Base-by-base conservation (phyloP, 495 filamentous ascomycete species). In the Filosporella fistucella region DNA sequence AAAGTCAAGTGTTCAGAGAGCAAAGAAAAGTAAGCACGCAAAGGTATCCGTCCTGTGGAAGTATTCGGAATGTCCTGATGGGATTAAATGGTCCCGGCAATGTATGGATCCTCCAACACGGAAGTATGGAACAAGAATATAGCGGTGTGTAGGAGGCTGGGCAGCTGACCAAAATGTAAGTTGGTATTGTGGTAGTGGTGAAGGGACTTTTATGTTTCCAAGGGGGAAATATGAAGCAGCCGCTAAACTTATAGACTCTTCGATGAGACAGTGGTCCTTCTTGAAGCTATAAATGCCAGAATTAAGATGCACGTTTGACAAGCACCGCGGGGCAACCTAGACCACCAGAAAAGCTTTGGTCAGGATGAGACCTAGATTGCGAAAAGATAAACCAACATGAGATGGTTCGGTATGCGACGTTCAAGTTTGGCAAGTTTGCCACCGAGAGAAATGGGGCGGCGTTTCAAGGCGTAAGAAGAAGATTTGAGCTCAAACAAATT, bases 11-110 rank as follows among this genome's bases (percentile, higher is more conserved):
- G 23, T 40, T 24, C 40, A 55, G 41, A 29, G 25, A 26, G 16
- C 17, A 54, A 54, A 60, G 37, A 40, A 51, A 57, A 52, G 41
- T 24, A 35, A 46, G 34, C 42, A 42, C 21, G 39, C 38, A 52
- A 49, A 36, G 34, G 2, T 36, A 43, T 40, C 25, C 8, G 14
- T 34, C 16, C 23, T 42, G 43, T 36, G 33, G 49, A 29, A 38
- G 40, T 40, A 29, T 30, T 25, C 42, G 47, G 22, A n/a, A 29
- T 4, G 47, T 51, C 43, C 29, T 14, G 33, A 49, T 29, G 35
- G 40, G 30, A 36, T 50, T 42, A 43, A 39, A 20, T 45, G 50
- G 41, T 50, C 46, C 41, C 39, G 9, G 43, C 28, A 9, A 51
- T 42, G 23, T 25, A 33, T 23, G 33, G 44, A 35, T 52, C 54